These are phyloP conservation scores for Botrytis tulipae DNA, from an alignment of 2,329 filamentous ascomycete species.

Conservation along the genomic window DNA sequence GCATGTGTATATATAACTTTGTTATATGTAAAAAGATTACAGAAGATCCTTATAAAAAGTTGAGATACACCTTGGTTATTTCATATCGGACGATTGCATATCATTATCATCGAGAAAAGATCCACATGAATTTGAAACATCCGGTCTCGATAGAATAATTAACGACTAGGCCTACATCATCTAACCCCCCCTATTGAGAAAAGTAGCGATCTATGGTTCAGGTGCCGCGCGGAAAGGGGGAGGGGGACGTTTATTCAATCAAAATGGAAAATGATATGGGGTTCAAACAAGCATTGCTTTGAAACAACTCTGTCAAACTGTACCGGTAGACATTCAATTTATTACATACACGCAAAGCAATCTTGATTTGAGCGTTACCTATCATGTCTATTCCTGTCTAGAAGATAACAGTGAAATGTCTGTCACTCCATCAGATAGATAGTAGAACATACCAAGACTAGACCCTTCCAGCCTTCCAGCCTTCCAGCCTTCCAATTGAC, in stretches of 20 bases:
- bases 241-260: neutral
- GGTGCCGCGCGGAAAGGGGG: slow-evolving; percentile 3
- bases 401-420: neutral
- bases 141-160: neutral
- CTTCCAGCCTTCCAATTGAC: neutral
- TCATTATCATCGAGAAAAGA: neutral
- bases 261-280: neutral
- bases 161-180: neutral
- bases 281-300: slow-evolving; percentile 4
- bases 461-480: too few species aligned
- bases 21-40: neutral
- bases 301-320: neutral
- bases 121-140: neutral
- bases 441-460: neutral
- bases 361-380: neutral
- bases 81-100: neutral
- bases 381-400: too few species aligned
- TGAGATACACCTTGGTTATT: neutral
- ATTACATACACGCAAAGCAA: slow-evolving; percentile 3
- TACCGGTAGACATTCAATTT: neutral
- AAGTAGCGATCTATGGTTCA: neutral
- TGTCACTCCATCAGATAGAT: neutral
- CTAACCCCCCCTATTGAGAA: neutral
- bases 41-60: neutral
- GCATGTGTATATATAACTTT: neutral